These are phyloP conservation scores for Mycosphaerelloides madeirae DNA, from an alignment of 2,329 filamentous ascomycete species.

Conservation along the genomic window DNA sequence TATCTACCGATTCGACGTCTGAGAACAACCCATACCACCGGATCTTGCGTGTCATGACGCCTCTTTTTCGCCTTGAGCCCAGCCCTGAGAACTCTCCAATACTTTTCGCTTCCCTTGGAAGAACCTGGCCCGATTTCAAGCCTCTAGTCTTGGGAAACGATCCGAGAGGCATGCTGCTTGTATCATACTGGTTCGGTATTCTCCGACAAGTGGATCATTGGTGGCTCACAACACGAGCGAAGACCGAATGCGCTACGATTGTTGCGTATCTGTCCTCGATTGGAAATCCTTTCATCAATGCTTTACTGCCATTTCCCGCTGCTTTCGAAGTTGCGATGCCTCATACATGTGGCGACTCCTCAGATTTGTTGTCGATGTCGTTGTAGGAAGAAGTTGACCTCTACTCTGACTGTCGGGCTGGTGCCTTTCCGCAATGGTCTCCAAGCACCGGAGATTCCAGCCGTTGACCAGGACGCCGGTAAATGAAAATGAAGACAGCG, in stretches of 20 bases:
- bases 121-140: constrained; percentile 11
- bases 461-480: constrained; percentile 44
- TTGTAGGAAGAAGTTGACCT: too few species aligned
- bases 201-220: constrained; percentile 18
- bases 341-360: constrained; percentile 6
- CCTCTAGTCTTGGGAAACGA: constrained; percentile 15
- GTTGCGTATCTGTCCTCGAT: constrained; percentile 11
- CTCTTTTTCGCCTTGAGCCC: constrained; percentile 13
- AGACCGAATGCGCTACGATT: constrained; percentile 14
- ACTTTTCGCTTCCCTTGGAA: constrained; percentile 18
- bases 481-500: constrained; percentile 44
- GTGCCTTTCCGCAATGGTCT: too few species aligned
- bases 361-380: background rate
- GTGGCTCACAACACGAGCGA: constrained; percentile 19
- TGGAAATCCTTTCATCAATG: constrained; percentile 6
- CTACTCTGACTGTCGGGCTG: too few species aligned
- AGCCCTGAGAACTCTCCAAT: constrained; percentile 13
- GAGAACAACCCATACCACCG: constrained; percentile 16
- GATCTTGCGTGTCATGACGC: constrained; percentile 16
- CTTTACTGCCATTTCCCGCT: constrained; percentile 17
- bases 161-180: constrained; percentile 13
- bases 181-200: constrained; percentile 20
- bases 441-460: too few species aligned
- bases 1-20: constrained; percentile 11
- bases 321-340: constrained; percentile 8